These are phyloP conservation scores for Hypericum androsaemum DNA, from an alignment of 345 rosid genomes.

Conservation along the genomic window DNA sequence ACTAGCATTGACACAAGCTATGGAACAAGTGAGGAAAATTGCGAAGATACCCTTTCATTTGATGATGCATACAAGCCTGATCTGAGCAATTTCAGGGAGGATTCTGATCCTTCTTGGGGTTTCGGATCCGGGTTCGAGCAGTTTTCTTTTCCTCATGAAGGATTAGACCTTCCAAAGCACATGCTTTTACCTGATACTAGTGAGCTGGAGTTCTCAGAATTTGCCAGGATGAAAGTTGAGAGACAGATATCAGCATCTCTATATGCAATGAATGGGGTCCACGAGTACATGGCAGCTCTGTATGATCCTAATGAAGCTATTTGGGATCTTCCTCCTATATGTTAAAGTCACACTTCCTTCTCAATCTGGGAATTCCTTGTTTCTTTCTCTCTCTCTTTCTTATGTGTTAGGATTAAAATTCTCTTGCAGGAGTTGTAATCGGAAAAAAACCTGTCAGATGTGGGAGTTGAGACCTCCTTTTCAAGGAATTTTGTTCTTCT, in stretches of 20 bases:
- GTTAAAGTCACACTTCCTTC: slow-evolving; percentile 24
- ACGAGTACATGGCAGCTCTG: slow-evolving; percentile 44
- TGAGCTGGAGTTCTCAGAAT: slow-evolving; percentile 39
- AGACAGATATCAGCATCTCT: slow-evolving; percentile 63
- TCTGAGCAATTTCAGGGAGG: slow-evolving; percentile 34
- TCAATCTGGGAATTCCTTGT: slow-evolving; percentile 2
- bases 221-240: slow-evolving; percentile 60
- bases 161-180: slow-evolving; percentile 32
- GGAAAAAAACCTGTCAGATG: not conserved
- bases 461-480: not conserved
- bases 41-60: slow-evolving; percentile 20
- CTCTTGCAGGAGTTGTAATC: too few relatives aligned
- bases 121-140: slow-evolving; percentile 28
- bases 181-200: slow-evolving; percentile 11
- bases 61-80: slow-evolving; percentile 58
- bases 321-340: slow-evolving; percentile 68
- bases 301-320: slow-evolving; percentile 43
- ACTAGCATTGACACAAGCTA: not conserved
- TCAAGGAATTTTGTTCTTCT: too few relatives aligned
- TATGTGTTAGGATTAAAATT: too few relatives aligned
- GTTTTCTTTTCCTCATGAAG: slow-evolving; percentile 38
- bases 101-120: slow-evolving; percentile 22
- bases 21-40: slow-evolving; percentile 9
- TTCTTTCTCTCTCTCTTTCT: not conserved
- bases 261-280: slow-evolving; percentile 61